These are phyloP conservation scores for Stemphylium vesicarium DNA, from an alignment of 2,329 filamentous ascomycete species.

Conservation along the genomic window DNA sequence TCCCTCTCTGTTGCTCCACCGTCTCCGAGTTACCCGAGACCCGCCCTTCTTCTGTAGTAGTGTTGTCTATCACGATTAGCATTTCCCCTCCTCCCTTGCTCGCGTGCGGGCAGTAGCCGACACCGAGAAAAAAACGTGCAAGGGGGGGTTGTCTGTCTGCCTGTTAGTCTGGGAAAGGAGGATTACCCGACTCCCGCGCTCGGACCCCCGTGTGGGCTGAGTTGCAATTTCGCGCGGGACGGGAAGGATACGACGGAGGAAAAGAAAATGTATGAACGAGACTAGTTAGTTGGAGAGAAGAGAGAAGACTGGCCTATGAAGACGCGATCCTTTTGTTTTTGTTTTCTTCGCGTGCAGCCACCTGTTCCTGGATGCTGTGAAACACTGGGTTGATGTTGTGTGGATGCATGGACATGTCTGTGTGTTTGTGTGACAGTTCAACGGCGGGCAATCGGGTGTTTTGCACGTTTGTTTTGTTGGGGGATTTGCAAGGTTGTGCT, in stretches of 20 bases:
- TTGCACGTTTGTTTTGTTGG: conserved; percentile 8
- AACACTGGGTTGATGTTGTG: conserved; percentile 6
- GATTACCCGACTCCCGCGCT: conserved; percentile 18
- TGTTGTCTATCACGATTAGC: neutral
- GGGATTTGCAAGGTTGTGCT: neutral
- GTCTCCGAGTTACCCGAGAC: too few relatives aligned
- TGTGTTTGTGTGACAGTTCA: conserved; percentile 1
- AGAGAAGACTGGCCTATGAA: neutral
- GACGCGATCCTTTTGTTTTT: neutral
- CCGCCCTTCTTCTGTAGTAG: neutral
- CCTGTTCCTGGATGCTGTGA: conserved; percentile 1
- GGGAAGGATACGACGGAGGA: neutral
- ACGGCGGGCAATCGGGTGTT: conserved; percentile 2
- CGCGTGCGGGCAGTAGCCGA: too few relatives aligned
- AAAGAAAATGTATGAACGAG: neutral
- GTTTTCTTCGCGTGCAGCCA: neutral
- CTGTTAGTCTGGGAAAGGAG: neutral
- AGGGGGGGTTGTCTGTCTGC: too few relatives aligned
- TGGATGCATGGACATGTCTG: neutral
- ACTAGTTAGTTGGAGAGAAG: too few relatives aligned
- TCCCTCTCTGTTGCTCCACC: neutral
- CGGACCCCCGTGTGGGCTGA: conserved; percentile 5
- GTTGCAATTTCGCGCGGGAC: conserved; percentile 1
- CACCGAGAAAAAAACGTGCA: too few relatives aligned
- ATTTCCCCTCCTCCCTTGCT: neutral